Evolutionary conservation across 495 filamentous ascomycete species (phyloP).

Genomic region (Talaromyces wortmannii): DNA sequence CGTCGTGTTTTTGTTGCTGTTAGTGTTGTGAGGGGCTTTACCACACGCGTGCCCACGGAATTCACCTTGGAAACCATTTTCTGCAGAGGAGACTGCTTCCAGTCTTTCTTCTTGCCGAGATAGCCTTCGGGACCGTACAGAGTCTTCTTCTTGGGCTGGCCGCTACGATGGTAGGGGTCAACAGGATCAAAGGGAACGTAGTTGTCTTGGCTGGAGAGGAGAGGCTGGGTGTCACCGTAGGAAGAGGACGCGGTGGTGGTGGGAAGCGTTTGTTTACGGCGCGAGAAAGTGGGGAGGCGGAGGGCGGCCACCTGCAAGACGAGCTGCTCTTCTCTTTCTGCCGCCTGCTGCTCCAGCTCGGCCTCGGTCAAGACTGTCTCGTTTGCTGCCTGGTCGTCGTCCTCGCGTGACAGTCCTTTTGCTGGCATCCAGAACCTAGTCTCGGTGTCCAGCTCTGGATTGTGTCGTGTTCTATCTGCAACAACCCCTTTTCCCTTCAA

Average conservation of each 20-base stretch:
- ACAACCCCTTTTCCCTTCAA: too few species aligned
- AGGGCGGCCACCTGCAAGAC: slow-evolving; percentile 1
- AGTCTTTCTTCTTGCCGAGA: slow-evolving; percentile 1
- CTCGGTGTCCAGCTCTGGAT: too few species aligned
- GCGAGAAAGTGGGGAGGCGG: neutral
- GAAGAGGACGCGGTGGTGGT: neutral
- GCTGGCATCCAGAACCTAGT: too few species aligned
- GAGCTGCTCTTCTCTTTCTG: neutral
- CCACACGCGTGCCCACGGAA: neutral
- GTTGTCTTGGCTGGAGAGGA: neutral
- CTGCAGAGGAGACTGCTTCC: slow-evolving; percentile 1
- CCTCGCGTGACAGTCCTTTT: neutral
- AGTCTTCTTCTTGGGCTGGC: slow-evolving; percentile 2
- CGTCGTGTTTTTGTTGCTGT: neutral
- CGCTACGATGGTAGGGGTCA: slow-evolving; percentile 3
- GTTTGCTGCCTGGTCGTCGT: neutral
- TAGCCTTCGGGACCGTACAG: slow-evolving; percentile 5
- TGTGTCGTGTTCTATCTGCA: too few species aligned
- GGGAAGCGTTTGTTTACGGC: neutral
- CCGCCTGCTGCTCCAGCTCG: neutral
- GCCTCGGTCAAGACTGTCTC: neutral
- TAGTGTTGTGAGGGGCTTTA: neutral
- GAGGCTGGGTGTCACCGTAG: neutral
- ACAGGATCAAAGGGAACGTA: slow-evolving; percentile 4
- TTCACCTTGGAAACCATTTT: neutral